Base-by-base conservation (phyloP, 176 grass and related monocot genomes). In the Oryza brachyantha region DNA sequence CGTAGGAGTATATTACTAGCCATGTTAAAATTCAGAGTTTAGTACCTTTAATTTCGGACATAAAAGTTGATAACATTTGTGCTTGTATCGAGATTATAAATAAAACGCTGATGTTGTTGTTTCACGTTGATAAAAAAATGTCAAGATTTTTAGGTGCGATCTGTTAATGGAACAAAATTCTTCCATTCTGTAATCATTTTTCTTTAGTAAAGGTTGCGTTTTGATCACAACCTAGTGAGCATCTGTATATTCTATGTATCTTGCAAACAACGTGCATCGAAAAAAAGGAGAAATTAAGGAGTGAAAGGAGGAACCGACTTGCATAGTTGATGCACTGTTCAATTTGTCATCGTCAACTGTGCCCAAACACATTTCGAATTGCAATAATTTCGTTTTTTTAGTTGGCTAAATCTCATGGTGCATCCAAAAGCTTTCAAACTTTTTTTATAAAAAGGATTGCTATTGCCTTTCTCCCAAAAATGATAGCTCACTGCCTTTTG, bases 401-500 rank as follows among this genome's bases (percentile, higher is more conserved):
- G 10, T n/a, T 50, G 39, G 25, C 40, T 17, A 65, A 77, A 28
- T 39, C 40, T 64, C 74, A 72, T 24, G 52, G 65, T 38, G 68
- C 25, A 62, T 70, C 74, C 1, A 62, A 83, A 74, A 83, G 74
- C 28, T 83, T 16, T 6, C 46, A 73, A 78, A 83, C 48, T 34
- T 60, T 37, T 75, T 12, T 36, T 52, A 52, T 12, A 7, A 13
- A 61, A 73, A 50, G n/a, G n/a, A 36, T 72, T 1, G 42, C 3
- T 38, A 14, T 13, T 73, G 60, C 34, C 80, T 73, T 55, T 69
- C 52, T 50, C 40, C 68, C 19, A 48, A 78, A 78, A 74, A 68
- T 10, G 74, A 67, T 83, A 45, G 45, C 8, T 59, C 29, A 17
- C 1, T 31, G 67, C 80, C 61, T 83, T 79, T 74, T 40, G 29